phyloP scores from a whole-genome alignment of 2,329 filamentous ascomycete genomes.

The Fusarium proliferatum region DNA sequence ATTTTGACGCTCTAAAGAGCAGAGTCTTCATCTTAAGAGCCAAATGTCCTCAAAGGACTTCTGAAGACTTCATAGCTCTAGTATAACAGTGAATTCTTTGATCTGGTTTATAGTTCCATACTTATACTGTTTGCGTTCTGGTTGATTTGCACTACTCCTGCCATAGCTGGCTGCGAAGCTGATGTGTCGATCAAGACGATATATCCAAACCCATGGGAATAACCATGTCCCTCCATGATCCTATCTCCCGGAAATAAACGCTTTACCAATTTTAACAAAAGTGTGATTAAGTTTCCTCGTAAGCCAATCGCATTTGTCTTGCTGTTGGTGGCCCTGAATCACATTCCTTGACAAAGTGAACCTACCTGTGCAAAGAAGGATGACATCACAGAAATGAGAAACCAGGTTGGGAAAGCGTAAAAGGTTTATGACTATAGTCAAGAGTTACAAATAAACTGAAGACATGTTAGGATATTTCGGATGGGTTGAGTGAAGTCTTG shows the following conservation, averaged over 20 bases:
- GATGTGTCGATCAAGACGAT: not conserved
- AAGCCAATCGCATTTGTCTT: not conserved
- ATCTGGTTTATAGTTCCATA: fast-evolving
- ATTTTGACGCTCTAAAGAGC: no score
- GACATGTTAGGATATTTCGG: not conserved
- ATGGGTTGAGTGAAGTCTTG: no score
- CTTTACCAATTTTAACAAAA: not conserved
- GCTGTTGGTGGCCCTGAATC: not conserved
- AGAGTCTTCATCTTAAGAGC: no score
- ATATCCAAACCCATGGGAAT: not conserved
- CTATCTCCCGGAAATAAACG: not conserved
- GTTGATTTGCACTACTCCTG: not conserved
- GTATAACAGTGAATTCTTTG: no score
- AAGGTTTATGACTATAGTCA: not conserved
- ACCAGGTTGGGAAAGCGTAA: not conserved
- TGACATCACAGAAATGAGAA: not conserved
- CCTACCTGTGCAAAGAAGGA: not conserved
- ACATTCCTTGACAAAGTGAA: not conserved
- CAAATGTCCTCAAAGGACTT: no score
- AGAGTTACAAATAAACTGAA: not conserved
- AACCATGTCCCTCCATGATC: not conserved
- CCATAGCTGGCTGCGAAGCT: not conserved
- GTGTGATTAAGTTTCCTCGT: not conserved
- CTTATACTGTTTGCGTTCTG: no score
- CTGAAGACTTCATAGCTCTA: no score